A percentile compares a stretch with the other conserved stretches of the same genome.
Conservation (phyloP, 23 red algal genomes). For the Gracilaria caudata region DNA sequence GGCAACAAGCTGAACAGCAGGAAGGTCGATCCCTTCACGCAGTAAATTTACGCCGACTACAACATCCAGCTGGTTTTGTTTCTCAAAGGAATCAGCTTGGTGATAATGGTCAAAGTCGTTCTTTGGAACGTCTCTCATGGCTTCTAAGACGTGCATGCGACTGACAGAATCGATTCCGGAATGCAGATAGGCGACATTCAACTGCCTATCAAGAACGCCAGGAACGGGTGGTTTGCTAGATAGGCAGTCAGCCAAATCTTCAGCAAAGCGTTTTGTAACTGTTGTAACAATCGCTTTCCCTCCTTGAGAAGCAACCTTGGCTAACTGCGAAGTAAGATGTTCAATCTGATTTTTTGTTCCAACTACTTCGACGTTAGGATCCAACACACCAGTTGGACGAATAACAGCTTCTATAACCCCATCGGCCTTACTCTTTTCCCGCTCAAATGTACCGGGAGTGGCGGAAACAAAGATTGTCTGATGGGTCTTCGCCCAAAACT, state of each 20-base stretch:
- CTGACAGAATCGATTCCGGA: conserved; percentile 84
- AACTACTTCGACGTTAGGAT: conserved; percentile 75
- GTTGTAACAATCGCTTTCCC: conserved; percentile 83
- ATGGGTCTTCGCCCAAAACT: conserved; percentile 84
- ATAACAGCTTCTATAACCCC: conserved; percentile 74
- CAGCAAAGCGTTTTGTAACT: conserved; percentile 83
- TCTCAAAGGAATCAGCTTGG: neutral
- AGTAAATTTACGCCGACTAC: conserved; percentile 91
- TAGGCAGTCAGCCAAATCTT: conserved; percentile 78
- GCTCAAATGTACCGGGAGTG: conserved; percentile 82
- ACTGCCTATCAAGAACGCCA: conserved; percentile 37
- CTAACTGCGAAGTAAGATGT: conserved; percentile 62
- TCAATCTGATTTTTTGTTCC: conserved; percentile 78
- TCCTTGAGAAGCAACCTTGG: conserved; percentile 31
- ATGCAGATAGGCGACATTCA: conserved; percentile 80
- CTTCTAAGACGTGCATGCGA: conserved; percentile 82
- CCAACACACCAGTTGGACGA: conserved; percentile 82
- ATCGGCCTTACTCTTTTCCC: conserved; percentile 27
- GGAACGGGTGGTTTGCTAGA: conserved; percentile 41
- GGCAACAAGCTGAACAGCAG: conserved; percentile 82
- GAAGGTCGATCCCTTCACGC: conserved; percentile 84
- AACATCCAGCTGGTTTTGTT: conserved; percentile 53
- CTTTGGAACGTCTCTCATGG: neutral
- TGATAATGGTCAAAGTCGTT: neutral
- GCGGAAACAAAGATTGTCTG: conserved; percentile 88